Conservation (phyloP, 768 basidiomycete species). For the Boletus edulis region DNA sequence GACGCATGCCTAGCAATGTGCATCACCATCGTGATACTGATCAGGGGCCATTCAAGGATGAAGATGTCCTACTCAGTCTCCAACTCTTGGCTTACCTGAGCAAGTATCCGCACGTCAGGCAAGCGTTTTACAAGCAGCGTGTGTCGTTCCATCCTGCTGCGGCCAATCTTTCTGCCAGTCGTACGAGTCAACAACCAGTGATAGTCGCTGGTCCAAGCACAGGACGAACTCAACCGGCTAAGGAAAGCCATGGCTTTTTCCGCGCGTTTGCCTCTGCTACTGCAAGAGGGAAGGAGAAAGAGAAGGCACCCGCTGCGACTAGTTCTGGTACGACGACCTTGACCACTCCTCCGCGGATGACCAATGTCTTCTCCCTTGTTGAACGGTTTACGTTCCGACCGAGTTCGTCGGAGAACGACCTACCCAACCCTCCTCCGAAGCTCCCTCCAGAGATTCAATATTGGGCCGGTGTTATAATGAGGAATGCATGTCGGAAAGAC, state of each 20-base stretch:
- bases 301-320: conserved; percentile 24
- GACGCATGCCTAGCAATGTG: conserved; percentile 31
- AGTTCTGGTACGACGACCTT: conserved; percentile 11
- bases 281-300: conserved; percentile 50
- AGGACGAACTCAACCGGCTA: conserved; percentile 20
- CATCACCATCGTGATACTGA: conserved; percentile 42
- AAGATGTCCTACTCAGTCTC: conserved; percentile 86
- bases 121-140: conserved; percentile 90
- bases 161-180: conserved; percentile 37
- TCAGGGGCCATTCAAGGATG: conserved; percentile 82
- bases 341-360: conserved; percentile 44
- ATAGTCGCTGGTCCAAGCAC: conserved; percentile 26
- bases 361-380: conserved; percentile 94
- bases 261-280: conserved; percentile 43
- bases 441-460: conserved; percentile 92
- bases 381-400: conserved; percentile 97
- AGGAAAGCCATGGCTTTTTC: conserved; percentile 43
- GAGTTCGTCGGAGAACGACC: conserved; percentile 72
- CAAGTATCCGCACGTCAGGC: conserved; percentile 96
- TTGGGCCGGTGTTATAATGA: conserved; percentile 99
- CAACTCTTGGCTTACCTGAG: conserved; percentile 95
- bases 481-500: conserved; percentile 98
- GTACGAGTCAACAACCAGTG: conserved; percentile 22
- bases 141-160: conserved; percentile 80
- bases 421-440: conserved; percentile 65